Evolutionary conservation across 2,329 filamentous ascomycete species (phyloP).

Genomic region (Beauveria australis): DNA sequence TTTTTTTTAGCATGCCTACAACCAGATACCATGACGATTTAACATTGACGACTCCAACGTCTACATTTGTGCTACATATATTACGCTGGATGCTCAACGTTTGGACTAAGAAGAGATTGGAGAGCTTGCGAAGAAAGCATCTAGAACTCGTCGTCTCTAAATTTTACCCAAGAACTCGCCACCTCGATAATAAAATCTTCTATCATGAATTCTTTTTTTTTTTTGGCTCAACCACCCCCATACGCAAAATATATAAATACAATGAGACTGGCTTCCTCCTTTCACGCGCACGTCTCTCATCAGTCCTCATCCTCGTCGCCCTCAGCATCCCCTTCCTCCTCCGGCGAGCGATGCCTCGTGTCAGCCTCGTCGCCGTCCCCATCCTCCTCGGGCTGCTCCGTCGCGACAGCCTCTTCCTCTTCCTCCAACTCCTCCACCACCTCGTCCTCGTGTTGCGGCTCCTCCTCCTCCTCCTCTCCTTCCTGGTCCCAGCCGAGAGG

Average conservation of each 20-base stretch:
- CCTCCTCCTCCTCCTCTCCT: conserved; percentile 26
- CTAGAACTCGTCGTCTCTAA: neutral
- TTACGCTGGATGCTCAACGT: neutral
- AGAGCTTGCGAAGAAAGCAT: neutral
- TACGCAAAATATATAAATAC: conserved; percentile 1
- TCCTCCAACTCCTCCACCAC: conserved; percentile 20
- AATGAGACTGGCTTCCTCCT: neutral
- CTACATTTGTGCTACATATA: neutral
- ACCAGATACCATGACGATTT: neutral
- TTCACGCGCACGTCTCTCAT: neutral
- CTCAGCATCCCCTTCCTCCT: conserved; percentile 34
- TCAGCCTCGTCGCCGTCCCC: conserved; percentile 19
- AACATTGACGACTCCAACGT: neutral
- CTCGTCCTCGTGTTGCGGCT: conserved; percentile 26
- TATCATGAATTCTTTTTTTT: neutral
- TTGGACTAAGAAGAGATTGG: neutral
- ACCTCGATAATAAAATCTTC: neutral
- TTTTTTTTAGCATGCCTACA: neutral
- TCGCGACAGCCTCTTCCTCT: conserved; percentile 20
- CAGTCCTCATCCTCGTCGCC: conserved; percentile 29
- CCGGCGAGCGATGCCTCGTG: conserved; percentile 21
- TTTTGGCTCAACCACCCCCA: neutral
- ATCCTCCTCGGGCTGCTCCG: conserved; percentile 1
- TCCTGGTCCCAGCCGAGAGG: conserved; percentile 41
- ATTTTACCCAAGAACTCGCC: neutral